Evolutionary conservation across 805 yeast species (phyloP).

Genomic region (Wickerhamiella azymoides): DNA sequence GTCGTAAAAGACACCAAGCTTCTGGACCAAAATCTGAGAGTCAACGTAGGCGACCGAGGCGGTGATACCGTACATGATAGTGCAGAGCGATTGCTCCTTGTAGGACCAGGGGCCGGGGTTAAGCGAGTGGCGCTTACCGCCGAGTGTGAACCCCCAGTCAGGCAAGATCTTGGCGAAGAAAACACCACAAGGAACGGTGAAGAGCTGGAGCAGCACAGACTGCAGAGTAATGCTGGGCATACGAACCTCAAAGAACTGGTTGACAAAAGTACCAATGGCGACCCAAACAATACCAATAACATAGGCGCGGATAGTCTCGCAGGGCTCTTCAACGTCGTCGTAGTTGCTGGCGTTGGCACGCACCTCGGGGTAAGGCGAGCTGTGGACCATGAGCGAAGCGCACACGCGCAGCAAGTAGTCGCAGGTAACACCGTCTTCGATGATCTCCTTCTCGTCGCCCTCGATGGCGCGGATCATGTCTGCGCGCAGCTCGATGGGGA

Average conservation of each 20-base stretch:
- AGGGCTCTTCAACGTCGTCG: conserved; percentile 34
- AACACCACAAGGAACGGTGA: conserved; percentile 47
- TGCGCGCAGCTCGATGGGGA: background rate
- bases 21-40: conserved; percentile 18
- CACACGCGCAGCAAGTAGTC: conserved; percentile 25
- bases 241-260: conserved; percentile 43
- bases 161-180: conserved; percentile 33
- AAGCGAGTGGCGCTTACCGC: conserved; percentile 31
- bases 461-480: background rate
- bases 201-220: conserved; percentile 40
- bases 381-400: conserved; percentile 29
- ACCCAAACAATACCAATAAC: conserved; percentile 37
- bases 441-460: background rate
- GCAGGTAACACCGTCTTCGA: background rate
- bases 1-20: conserved; percentile 22
- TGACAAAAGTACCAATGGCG: conserved; percentile 39
- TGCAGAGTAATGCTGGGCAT: conserved; percentile 38
- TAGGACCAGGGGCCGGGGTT: conserved; percentile 51
- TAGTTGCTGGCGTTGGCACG: conserved; percentile 39
- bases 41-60: conserved; percentile 13
- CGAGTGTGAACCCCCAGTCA: conserved; percentile 30
- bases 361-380: conserved; percentile 48
- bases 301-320: conserved; percentile 40
- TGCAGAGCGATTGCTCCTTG: conserved; percentile 27
- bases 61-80: conserved; percentile 22